Base-by-base conservation (phyloP, 495 filamentous ascomycete genomes). In the Trichoderma reesei region DNA sequence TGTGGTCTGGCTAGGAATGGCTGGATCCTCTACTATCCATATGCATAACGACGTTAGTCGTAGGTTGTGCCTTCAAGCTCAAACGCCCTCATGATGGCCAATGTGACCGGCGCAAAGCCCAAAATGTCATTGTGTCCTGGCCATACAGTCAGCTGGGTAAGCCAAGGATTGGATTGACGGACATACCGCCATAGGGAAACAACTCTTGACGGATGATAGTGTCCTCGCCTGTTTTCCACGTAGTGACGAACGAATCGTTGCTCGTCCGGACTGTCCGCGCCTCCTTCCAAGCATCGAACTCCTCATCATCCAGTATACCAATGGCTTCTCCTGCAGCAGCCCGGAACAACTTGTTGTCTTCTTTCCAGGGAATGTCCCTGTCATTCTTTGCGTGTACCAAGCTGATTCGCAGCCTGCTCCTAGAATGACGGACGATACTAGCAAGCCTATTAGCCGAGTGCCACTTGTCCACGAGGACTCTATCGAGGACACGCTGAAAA, bases 371-470 rank as follows among this genome's bases (percentile, higher is more conserved):
- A 68, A 95, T 93, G 64, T 93, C 89, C 54, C 76, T 77, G 72
- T 95, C 90, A 68, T 93, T 83, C 62, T 77, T 80, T 16, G 90
- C 85, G 70, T 93, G 90, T 11, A 95, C 79, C 26, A 95, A 74
- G n/a, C 80, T 81, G n/a, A 95, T 73, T 62, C 86, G 81, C 16
- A 91, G 66, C 31, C 77, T 79, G 63, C 76, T 79, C 41, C 76
- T 78, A 0, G 82, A 80, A 34, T 81, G 76, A 34, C 67, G 69
- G 2, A 81, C 77, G 1, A 82, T 63, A 5, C 71, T 74, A 9
- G 68, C 67, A 56, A 83, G 65, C n/a, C 83, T 75, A 31, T 72
- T 70, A 10, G 76, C 74, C 5, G 79, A 81, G 3, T 71, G 66
- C 84, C 84, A 86, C 64, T 75, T 78, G 64, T 86, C 84, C 6